Percentiles rank a stretch among this genome's conserved stretches.
Conservation (phyloP, 2,329 filamentous ascomycete species). For the Coniochaeta hoffmannii region DNA sequence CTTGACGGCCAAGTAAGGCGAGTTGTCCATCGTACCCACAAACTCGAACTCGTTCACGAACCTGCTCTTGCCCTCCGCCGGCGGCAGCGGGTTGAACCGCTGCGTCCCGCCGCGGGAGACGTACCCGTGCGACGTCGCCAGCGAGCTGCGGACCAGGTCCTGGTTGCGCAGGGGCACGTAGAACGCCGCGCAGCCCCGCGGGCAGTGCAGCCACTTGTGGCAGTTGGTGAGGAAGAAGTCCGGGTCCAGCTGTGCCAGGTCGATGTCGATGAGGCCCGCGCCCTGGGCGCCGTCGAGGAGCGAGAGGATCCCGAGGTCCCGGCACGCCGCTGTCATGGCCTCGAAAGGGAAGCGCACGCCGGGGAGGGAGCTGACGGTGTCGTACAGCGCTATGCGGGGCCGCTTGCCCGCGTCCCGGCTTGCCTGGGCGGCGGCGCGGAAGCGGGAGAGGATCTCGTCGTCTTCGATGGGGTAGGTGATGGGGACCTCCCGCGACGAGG, state of each 20-base stretch:
- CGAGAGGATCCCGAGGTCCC: conserved; percentile 59
- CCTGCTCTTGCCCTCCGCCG: conserved; percentile 37
- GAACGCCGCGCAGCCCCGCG: conserved; percentile 72
- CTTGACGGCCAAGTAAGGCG: conserved; percentile 64
- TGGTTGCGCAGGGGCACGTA: conserved; percentile 76
- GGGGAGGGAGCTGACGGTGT: conserved; percentile 72
- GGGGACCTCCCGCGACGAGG: conserved; percentile 45
- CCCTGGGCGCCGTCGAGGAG: conserved; percentile 81
- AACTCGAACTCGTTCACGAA: conserved; percentile 72
- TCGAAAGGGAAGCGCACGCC: conserved; percentile 78
- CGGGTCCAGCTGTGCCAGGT: conserved; percentile 59
- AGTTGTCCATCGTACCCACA: conserved; percentile 66
- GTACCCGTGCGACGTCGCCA: conserved; percentile 80
- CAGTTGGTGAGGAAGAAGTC: conserved; percentile 86
- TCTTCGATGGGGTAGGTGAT: conserved; percentile 66
- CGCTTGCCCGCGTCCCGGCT: conserved; percentile 50
- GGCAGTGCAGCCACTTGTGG: conserved; percentile 85
- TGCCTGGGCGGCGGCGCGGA: conserved; percentile 49
- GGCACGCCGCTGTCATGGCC: conserved; percentile 54
- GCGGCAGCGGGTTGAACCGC: conserved; percentile 33
- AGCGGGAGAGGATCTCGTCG: conserved; percentile 52
- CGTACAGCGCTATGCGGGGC: conserved; percentile 65
- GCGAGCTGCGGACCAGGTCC: conserved; percentile 60
- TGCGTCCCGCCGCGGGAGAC: conserved; percentile 30
- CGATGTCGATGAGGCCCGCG: conserved; percentile 68